Base-by-base conservation (phyloP, 106 monocot species). In the Dendrobium officinale region DNA sequence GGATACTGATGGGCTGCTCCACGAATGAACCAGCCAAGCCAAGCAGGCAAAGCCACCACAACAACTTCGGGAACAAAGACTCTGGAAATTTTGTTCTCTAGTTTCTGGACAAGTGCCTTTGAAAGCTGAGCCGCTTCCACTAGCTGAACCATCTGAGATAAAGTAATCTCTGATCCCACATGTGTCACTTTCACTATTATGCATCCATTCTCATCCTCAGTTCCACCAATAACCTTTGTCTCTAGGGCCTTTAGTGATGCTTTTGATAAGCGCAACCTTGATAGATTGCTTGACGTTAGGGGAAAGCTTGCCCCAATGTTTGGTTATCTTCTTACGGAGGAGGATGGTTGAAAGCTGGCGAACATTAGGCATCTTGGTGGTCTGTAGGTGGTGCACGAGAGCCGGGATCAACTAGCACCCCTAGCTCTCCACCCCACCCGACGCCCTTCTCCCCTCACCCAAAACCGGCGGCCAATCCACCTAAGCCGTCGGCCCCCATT, bases 151-250 rank as follows among this genome's bases (percentile, higher is more conserved):
- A 94, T 97, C 75, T 92, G 94, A 49, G 88, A 91, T 26, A 97
- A 89, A 41, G 92, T 94, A 59, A 92, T 97, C 80, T 97, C 94
- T 55, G 97, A 92, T 2, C 97, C 94, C 54, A 97, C 97, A 84
- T 85, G 92, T 41, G 92, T 94, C 2, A 88, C 94, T 82, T 86
- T 92, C 55, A 97, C 89, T 42, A 88, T 70, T 79, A 97, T 85
- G 79, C 84, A 90, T 77, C 97, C 97, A 88, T 94, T 89, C 61
- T 88, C 89, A 85, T 97, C 94, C 76, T 94, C 85, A 19, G 97
- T 97, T 55, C 97, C 97, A 74, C 94, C 97, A 80, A 97, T 97
- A 73, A 97, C 95, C 92, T 91, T 91, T 95, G 84, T 95, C 95
- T 77, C 93, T 93, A 18, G 82, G 83, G 82, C 81, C 86, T 81